Evolutionary conservation across 495 filamentous ascomycete genomes (phyloP).

Genomic region (Hyaloscypha variabilis): DNA sequence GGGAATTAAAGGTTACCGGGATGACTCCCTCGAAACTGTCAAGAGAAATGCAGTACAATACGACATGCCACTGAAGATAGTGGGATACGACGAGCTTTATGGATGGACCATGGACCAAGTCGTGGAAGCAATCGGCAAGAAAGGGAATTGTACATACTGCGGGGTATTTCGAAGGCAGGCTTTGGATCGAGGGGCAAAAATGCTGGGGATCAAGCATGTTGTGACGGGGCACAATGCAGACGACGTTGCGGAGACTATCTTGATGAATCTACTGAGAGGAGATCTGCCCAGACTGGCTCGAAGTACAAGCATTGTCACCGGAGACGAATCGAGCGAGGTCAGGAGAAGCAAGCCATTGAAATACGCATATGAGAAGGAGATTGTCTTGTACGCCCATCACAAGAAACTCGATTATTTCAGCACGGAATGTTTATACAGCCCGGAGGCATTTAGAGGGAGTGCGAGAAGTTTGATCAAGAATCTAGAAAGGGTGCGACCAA

Average conservation of each 20-base stretch:
- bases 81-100: conserved; percentile 93
- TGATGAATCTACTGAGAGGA: conserved; percentile 95
- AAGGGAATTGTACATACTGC: conserved; percentile 98
- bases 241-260: conserved; percentile 95
- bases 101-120: conserved; percentile 99
- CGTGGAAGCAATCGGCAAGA: conserved; percentile 92
- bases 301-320: conserved; percentile 91
- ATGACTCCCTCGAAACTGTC: conserved; percentile 94
- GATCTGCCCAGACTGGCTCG: conserved; percentile 86
- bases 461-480: conserved; percentile 93
- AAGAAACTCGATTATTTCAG: conserved; percentile 97
- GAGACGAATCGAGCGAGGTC: conserved; percentile 71
- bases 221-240: conserved; percentile 98
- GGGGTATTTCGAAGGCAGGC: conserved; percentile 96
- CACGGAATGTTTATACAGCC: conserved; percentile 97
- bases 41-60: conserved; percentile 92
- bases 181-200: conserved; percentile 87
- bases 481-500: conserved; percentile 88
- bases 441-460: conserved; percentile 95
- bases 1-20: conserved; percentile 94
- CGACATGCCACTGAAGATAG: conserved; percentile 84
- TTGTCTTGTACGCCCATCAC: conserved; percentile 95
- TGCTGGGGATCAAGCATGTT: conserved; percentile 87
- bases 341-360: conserved; percentile 95
- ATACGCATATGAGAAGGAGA: conserved; percentile 99